Conservation (phyloP, 495 filamentous ascomycete species). For the Durotheca rogersii region DNA sequence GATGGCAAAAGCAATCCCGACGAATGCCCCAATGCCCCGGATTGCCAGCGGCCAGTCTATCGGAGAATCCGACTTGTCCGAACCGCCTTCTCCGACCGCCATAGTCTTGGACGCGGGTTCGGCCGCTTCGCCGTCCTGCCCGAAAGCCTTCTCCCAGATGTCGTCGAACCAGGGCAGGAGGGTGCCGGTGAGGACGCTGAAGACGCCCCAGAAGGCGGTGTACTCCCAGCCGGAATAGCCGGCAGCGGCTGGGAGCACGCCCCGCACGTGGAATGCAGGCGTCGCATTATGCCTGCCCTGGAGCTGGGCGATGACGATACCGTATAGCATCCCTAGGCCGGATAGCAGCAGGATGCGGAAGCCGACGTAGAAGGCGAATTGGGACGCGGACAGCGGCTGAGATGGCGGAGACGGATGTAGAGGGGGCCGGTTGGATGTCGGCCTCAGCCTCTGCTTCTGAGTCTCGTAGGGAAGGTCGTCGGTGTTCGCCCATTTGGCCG, state of each 20-base stretch:
- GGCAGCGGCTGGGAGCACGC: constrained; percentile 42
- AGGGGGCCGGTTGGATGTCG: constrained; percentile 23
- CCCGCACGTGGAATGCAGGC: constrained; percentile 59
- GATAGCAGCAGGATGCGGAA: constrained; percentile 69
- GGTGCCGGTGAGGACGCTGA: constrained; percentile 73
- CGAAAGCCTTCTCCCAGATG: constrained; percentile 50
- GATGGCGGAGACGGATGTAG: constrained; percentile 15
- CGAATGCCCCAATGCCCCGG: constrained; percentile 86
- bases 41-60: constrained; percentile 80
- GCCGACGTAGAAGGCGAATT: constrained; percentile 38
- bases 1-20: constrained; percentile 96
- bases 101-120: constrained; percentile 16
- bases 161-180: constrained; percentile 83
- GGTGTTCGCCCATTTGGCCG: constrained; percentile 38
- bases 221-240: constrained; percentile 63
- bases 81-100: constrained; percentile 12
- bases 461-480: constrained; percentile 34
- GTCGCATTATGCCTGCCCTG: constrained; percentile 25
- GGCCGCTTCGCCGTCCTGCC: constrained; percentile 16
- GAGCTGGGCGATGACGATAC: constrained; percentile 79
- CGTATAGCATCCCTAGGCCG: constrained; percentile 79
- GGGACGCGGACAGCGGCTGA: constrained; percentile 20
- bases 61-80: constrained; percentile 27
- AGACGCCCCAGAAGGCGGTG: constrained; percentile 75
- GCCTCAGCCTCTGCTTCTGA: constrained; percentile 29